Evolutionary conservation across 768 basidiomycete species (phyloP).

Genomic region (Steccherinum ochraceum): DNA sequence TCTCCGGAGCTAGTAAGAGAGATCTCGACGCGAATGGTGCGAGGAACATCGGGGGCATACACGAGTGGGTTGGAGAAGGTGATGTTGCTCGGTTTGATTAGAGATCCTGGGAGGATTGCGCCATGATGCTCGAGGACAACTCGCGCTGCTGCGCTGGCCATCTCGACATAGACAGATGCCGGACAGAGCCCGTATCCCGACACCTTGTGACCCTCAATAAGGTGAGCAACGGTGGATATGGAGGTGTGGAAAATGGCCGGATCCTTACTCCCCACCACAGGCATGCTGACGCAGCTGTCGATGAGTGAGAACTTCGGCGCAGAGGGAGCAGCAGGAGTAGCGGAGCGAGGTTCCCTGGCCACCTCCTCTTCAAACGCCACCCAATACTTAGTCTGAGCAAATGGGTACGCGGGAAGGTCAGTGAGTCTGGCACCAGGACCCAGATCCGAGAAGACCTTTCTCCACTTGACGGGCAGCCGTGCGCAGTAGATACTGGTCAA

Average conservation of each 20-base stretch:
- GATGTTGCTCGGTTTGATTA: slow-evolving; percentile 34
- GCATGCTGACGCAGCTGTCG: slow-evolving; percentile 26
- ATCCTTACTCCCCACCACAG: slow-evolving; percentile 20
- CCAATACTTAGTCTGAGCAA: slow-evolving; percentile 52
- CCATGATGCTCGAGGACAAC: slow-evolving; percentile 29
- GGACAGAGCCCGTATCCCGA: slow-evolving; percentile 17
- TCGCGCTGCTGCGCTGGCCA: slow-evolving; percentile 40
- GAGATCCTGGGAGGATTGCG: slow-evolving; percentile 16
- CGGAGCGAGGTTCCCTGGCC: not conserved
- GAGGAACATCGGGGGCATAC: slow-evolving; percentile 26
- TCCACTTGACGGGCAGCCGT: slow-evolving; percentile 43
- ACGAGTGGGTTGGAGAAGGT: slow-evolving; percentile 53
- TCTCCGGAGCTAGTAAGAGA: slow-evolving; percentile 23
- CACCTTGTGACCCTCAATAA: slow-evolving; percentile 53
- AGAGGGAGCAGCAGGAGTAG: not conserved
- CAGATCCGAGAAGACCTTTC: slow-evolving; percentile 43
- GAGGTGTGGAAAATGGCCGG: slow-evolving; percentile 51
- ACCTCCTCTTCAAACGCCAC: slow-evolving; percentile 34
- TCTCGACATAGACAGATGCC: slow-evolving; percentile 36
- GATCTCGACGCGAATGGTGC: slow-evolving; percentile 34
- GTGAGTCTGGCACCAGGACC: slow-evolving; percentile 30
- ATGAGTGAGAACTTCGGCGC: slow-evolving; percentile 26
- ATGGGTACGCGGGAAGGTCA: slow-evolving; percentile 62
- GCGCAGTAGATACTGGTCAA: slow-evolving; percentile 45
- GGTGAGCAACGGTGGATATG: slow-evolving; percentile 33